Base-by-base conservation (phyloP, 2,329 filamentous ascomycete genomes). In the Coniella vitis region DNA sequence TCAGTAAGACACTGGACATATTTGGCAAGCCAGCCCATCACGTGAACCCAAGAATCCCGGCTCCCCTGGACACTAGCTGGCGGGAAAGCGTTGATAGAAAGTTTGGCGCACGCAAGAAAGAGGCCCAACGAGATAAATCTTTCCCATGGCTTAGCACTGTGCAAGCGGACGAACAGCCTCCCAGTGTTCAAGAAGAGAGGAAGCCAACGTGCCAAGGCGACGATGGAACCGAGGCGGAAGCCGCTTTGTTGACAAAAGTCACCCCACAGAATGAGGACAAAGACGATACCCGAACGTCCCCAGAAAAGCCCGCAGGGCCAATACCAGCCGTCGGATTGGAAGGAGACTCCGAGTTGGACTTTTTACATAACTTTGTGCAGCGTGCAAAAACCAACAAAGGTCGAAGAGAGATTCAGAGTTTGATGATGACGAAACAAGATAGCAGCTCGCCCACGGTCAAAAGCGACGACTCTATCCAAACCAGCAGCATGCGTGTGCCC, bases 311-410 rank as follows among this genome's bases (percentile, higher is more conserved):
- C 14, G 3, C 7, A 12, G n/a, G 3, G 3, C 38, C 38, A 25
- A n/a, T n/a, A 9, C 21, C 16, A 4, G n/a, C 38, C 12, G 38
- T 38, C 10, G 35, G 47, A 2, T 35, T 54, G 0, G 60, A 64
- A 17, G 61, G 62, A 1, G 64, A 66, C 39, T 65, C 63, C 1
- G 63, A 67, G 31, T 61, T 61, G 1, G 63, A 64, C 21, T 57
- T 66, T 58, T 57, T 67, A 16, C 58, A 61, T 22, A 61, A 60
- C 38, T 67, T 67, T 51, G 58, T 68, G 25, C 63, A 60, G 21
- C 63, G 64, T 13, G 60, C 63, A 14, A 45, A 47, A 17, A 44
- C 38, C 42, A 49, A 39, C 36, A 46, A 46, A 38, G 44, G 25
- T 13, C 35, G 37, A 5, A 38, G 22, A 7, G 36, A 39, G 32